A percentile compares a stretch with the other conserved stretches of the same genome.
Conservation (phyloP, 1,139 yeast species). For the Groenewaldozyma sp. region DNA sequence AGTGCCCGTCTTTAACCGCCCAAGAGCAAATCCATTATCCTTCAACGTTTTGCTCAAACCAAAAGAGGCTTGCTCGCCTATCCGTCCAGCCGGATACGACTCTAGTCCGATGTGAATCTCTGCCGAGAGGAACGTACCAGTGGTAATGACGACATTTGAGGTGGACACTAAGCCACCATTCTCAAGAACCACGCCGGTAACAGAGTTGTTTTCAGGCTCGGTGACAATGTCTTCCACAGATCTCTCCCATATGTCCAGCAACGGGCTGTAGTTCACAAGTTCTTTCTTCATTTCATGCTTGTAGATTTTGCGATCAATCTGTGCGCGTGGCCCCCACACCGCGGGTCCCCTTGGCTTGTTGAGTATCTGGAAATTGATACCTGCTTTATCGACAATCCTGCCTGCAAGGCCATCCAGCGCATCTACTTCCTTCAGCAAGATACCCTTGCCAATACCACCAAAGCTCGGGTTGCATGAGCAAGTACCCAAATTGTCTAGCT, state of each 20-base stretch:
- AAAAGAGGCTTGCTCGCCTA: conserved; percentile 86
- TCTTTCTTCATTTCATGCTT: conserved; percentile 69
- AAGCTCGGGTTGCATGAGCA: conserved; percentile 96
- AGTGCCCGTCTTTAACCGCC: conserved; percentile 92
- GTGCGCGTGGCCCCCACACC: conserved; percentile 98
- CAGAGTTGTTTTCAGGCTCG: conserved; percentile 31
- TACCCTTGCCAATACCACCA: conserved; percentile 99
- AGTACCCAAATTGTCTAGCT: conserved; percentile 67
- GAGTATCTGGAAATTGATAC: conserved; percentile 81
- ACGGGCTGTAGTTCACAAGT: conserved; percentile 43
- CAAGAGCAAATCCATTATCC: conserved; percentile 72
- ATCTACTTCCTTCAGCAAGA: conserved; percentile 83
- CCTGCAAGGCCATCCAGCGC: conserved; percentile 93
- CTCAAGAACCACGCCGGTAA: conserved; percentile 64
- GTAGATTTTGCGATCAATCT: conserved; percentile 80
- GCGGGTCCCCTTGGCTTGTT: conserved; percentile 93
- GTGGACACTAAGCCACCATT: conserved; percentile 56
- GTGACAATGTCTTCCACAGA: conserved; percentile 81
- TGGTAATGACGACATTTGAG: conserved; percentile 72
- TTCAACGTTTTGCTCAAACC: conserved; percentile 75
- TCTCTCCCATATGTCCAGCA: conserved; percentile 56
- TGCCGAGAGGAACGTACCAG: conserved; percentile 92
- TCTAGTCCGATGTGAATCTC: conserved; percentile 87
- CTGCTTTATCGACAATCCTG: conserved; percentile 78
- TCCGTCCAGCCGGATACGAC: conserved; percentile 80